Percentiles rank a stretch among this genome's conserved stretches.
phyloP scores from a whole-genome alignment of 768 basidiomycete species.

The Lactarius sanguifluus region DNA sequence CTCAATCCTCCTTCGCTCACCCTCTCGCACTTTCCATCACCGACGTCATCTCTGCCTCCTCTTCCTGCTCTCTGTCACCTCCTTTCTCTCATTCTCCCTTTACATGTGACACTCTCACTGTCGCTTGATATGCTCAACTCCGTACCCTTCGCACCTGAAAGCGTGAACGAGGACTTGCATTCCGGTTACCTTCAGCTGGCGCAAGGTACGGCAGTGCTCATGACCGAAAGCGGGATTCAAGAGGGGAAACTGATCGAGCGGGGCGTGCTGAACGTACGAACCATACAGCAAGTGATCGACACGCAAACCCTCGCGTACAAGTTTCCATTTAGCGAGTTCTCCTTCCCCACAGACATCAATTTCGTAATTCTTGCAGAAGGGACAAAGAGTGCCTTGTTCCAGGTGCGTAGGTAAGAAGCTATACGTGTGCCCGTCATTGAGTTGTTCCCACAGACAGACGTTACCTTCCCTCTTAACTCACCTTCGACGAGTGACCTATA shows the following conservation, averaged over 20 bases:
- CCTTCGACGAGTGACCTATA: conserved; percentile 45
- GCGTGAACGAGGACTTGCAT: conserved; percentile 69
- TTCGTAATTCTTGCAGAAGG: conserved; percentile 64
- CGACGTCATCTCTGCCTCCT: conserved; percentile 25
- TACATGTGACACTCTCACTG: conserved; percentile 54
- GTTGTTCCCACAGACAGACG: conserved; percentile 49
- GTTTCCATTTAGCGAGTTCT: conserved; percentile 74
- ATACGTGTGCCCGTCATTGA: conserved; percentile 1
- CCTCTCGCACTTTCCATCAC: conserved; percentile 59
- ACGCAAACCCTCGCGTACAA: conserved; percentile 67
- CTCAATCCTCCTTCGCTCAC: conserved; percentile 68
- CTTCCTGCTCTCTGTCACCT: conserved; percentile 53
- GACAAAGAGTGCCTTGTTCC: conserved; percentile 68
- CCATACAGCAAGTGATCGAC: conserved; percentile 62
- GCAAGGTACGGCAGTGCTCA: conserved; percentile 53
- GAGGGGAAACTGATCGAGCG: conserved; percentile 66
- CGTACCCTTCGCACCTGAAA: conserved; percentile 58
- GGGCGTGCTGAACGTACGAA: conserved; percentile 62
- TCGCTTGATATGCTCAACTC: conserved; percentile 63
- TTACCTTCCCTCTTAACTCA: conserved; percentile 49
- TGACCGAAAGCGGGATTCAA: conserved; percentile 64
- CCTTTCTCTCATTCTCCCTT: conserved; percentile 59
- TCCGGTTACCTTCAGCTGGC: conserved; percentile 76
- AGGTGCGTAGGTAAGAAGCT: conserved; percentile 42
- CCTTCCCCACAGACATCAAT: conserved; percentile 72